Percentiles rank a stretch among this genome's conserved stretches.
These are phyloP conservation scores for Conticribra guillardii DNA, from an alignment of 108 stramenopile genomes.

Conservation along the genomic window DNA sequence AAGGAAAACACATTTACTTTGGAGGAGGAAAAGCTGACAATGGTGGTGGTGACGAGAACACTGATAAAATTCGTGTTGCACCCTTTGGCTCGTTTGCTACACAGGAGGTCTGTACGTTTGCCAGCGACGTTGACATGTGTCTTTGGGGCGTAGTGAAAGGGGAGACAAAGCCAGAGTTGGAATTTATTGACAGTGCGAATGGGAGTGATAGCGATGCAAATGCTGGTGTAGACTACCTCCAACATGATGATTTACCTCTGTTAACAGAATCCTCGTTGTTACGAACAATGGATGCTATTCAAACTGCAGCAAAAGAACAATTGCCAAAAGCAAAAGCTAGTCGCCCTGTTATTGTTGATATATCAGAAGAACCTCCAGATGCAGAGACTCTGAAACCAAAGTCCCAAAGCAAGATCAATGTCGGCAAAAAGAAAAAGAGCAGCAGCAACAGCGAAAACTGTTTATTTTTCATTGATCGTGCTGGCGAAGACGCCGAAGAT, in stretches of 20 bases:
- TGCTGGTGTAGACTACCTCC: neutral
- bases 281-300: constrained; percentile 50
- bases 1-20: neutral
- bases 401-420: too few species aligned
- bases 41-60: too few species aligned
- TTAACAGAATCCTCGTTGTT: constrained; percentile 52
- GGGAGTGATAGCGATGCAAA: constrained; percentile 14
- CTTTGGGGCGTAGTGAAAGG: constrained; percentile 73
- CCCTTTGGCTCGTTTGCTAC: constrained; percentile 84
- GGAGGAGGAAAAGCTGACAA: neutral
- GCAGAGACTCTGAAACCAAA: neutral
- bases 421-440: constrained; percentile 15
- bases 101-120: constrained; percentile 68
- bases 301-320: constrained; percentile 17
- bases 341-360: neutral
- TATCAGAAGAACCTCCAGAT: neutral
- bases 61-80: constrained; percentile 29
- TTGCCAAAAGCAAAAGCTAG: neutral
- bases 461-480: constrained; percentile 79
- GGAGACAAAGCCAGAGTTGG: constrained; percentile 22
- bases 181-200: constrained; percentile 35
- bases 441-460: constrained; percentile 12
- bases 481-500: constrained; percentile 33
- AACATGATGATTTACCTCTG: constrained; percentile 18
- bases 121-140: constrained; percentile 75